phyloP scores from a whole-genome alignment of 306 rosid species.

The Argentina anserina region DNA sequence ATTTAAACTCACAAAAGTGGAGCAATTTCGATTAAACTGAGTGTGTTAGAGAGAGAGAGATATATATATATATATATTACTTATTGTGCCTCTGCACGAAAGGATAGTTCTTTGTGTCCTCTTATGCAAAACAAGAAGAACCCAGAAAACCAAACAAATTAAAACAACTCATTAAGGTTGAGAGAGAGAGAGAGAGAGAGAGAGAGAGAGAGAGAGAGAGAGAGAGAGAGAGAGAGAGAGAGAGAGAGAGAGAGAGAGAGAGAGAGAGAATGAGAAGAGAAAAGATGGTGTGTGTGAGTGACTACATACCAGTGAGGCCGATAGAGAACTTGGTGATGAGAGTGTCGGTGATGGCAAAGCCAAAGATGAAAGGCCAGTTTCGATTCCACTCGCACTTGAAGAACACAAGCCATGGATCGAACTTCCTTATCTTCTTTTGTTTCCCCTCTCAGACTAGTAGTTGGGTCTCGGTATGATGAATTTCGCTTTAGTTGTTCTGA shows the following conservation, averaged over 20 bases:
- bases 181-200: no score
- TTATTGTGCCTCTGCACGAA: constrained; percentile 67
- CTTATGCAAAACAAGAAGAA: constrained; percentile 41
- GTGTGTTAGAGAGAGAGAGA: not conserved
- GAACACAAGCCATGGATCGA: constrained; percentile 93
- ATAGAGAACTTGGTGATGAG: constrained; percentile 64
- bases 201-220: no score
- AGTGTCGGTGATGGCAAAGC: constrained; percentile 70
- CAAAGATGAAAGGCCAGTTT: constrained; percentile 84
- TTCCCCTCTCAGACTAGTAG: no score
- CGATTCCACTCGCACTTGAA: constrained; percentile 83
- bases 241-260: no score
- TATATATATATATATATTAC: no score
- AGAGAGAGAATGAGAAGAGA: not conserved
- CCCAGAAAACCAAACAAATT: not conserved
- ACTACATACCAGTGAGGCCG: constrained; percentile 49
- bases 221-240: no score
- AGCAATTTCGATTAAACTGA: not conserved
- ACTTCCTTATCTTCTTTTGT: constrained; percentile 41
- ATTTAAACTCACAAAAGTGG: not conserved
- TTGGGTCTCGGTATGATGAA: no score
- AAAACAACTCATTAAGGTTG: no score
- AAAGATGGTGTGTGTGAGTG: not conserved
- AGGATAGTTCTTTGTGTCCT: constrained; percentile 67
- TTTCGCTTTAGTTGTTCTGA: no score